phyloP scores from a whole-genome alignment of 768 basidiomycete genomes.

The Mrakia gelida region DNA sequence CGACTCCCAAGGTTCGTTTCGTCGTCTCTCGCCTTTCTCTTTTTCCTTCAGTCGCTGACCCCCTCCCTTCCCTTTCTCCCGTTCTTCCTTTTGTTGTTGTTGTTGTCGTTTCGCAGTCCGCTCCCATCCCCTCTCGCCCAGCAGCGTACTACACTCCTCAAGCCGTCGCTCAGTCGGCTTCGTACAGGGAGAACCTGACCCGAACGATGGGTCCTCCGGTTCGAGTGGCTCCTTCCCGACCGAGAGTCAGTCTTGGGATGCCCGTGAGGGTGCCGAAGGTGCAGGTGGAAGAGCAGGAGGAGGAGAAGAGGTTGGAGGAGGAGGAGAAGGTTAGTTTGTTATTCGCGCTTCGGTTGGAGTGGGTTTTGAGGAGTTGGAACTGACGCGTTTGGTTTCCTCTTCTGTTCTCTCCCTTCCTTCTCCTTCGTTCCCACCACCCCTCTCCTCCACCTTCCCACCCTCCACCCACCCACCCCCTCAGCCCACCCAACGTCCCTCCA shows the following conservation, averaged over 20 bases:
- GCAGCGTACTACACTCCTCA: slow-evolving; percentile 17
- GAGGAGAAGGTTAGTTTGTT: background rate
- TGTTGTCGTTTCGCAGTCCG: no score
- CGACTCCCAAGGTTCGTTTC: background rate
- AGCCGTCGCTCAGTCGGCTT: background rate
- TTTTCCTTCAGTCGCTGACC: background rate
- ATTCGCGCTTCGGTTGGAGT: no score
- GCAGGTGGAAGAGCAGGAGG: background rate
- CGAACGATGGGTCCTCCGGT: slow-evolving; percentile 23
- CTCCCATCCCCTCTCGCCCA: background rate
- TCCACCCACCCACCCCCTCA: no score
- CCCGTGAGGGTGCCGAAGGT: slow-evolving; percentile 20
- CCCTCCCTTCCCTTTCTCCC: no score
- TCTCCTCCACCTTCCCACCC: background rate
- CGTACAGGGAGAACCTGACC: background rate
- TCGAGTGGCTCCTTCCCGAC: slow-evolving; percentile 7
- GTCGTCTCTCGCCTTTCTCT: no score
- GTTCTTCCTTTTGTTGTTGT: no score
- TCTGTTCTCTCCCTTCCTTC: background rate
- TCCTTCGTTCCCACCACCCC: no score
- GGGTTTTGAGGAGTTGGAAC: no score
- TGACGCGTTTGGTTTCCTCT: no score
- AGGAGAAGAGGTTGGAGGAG: no score
- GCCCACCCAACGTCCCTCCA: slow-evolving; percentile 14
- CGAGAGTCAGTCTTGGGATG: slow-evolving; percentile 24